phyloP scores from a whole-genome alignment of 441 rosid genomes.

The Iberis amara region DNA sequence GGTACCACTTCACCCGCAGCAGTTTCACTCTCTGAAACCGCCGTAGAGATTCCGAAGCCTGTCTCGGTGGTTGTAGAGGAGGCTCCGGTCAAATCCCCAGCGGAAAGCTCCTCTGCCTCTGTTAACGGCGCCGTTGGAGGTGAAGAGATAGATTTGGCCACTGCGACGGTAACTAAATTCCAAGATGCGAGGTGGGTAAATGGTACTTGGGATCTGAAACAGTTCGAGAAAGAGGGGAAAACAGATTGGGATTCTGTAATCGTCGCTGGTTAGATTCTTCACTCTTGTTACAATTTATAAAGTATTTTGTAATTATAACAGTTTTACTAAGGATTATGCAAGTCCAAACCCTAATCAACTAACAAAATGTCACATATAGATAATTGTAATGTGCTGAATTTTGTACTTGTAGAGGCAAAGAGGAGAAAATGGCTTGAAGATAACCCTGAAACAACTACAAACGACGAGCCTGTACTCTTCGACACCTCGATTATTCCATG shows the following conservation, averaged over 20 bases:
- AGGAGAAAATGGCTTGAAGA: conserved; percentile 87
- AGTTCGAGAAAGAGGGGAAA: conserved; percentile 57
- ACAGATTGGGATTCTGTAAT: conserved; percentile 85
- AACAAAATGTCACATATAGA: background rate
- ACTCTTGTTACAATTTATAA: background rate
- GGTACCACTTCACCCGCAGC: conserved; percentile 18
- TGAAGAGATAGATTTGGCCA: conserved; percentile 4
- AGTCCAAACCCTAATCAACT: background rate
- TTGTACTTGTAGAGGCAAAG: conserved; percentile 44
- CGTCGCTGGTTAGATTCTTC: conserved; percentile 57
- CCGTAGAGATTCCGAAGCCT: conserved; percentile 24
- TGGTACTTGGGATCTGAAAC: conserved; percentile 83
- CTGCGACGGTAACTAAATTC: conserved; percentile 34
- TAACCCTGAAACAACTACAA: conserved; percentile 74
- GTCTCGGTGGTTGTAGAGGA: conserved; percentile 3
- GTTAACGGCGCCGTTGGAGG: conserved; percentile 6
- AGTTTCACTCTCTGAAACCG: conserved; percentile 19
- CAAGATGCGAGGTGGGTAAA: conserved; percentile 58
- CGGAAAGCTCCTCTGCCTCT: conserved; percentile 17
- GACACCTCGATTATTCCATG: conserved; percentile 88
- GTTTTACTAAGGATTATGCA: background rate
- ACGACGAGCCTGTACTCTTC: conserved; percentile 71
- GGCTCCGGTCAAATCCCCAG: conserved; percentile 7
- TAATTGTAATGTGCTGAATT: conserved; percentile 6
- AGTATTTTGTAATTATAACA: no score